Percentiles rank a stretch among this genome's conserved stretches.
These are phyloP conservation scores for Rhodamnia rubescens DNA, from an alignment of 345 rosid genomes.

Conservation along the genomic window DNA sequence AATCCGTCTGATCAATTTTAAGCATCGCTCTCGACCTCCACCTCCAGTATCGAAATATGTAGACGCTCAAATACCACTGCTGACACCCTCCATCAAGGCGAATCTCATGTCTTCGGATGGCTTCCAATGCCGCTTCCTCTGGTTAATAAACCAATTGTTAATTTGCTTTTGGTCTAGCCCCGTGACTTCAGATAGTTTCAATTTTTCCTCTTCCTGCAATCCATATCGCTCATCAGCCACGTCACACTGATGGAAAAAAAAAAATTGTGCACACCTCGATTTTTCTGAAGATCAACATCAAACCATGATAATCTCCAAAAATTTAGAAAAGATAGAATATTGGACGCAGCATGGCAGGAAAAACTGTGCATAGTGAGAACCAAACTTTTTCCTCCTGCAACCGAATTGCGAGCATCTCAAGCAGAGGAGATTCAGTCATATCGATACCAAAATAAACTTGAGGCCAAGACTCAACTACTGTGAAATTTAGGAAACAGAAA, in stretches of 20 bases:
- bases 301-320: neutral
- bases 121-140: constrained; percentile 73
- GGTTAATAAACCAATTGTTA: constrained; percentile 74
- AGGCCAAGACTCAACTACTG: neutral
- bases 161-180: constrained; percentile 68
- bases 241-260: neutral
- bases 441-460: neutral
- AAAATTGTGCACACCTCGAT: neutral
- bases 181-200: constrained; percentile 32
- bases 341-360: neutral
- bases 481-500: neutral
- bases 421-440: neutral
- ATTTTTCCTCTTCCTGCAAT: constrained; percentile 51
- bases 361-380: neutral
- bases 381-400: neutral
- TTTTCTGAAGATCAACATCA: neutral
- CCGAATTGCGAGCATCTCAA: neutral
- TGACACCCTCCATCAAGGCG: constrained; percentile 29
- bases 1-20: neutral
- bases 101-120: constrained; percentile 52
- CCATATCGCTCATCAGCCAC: neutral
- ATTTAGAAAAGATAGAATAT: neutral
- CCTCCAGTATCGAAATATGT: constrained; percentile 8
- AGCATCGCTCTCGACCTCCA: neutral
- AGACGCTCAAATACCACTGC: neutral